Base-by-base conservation (phyloP, 2,329 filamentous ascomycete genomes). In the Sarocladium oryzae region DNA sequence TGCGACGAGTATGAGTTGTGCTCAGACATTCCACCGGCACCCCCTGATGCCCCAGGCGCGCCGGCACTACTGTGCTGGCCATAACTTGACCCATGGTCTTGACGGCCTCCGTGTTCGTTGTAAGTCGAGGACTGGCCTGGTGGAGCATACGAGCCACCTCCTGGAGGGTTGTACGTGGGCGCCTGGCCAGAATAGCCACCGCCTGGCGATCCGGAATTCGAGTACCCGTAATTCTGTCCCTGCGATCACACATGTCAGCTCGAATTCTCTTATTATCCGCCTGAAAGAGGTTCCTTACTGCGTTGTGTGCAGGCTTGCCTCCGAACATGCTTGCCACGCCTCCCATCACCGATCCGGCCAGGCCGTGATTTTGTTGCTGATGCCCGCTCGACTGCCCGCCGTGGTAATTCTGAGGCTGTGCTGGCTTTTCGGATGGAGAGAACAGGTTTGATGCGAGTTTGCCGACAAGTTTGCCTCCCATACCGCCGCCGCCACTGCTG, bases 161-260 rank as follows among this genome's bases (percentile, higher is more conserved):
- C 61, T 10, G 65, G 61, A 9, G 69, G 67, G 16, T 70, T 63
- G 54, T 71, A 70, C 4, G 66, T 69, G 11, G 85, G 85, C 35
- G 83, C 80, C 52, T 78, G 73, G 51, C 82, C 84, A 54, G 71
- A 76, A 63, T 87, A 88, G 33, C 74, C 72, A 32, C 7, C 43
- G 40, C 78, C 76, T 55, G 74, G 64, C 38, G 76, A 70, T 38
- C 75, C 76, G 3, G 72, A 64, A 58, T 78, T 78, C 20, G 79
- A 81, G 64, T 86, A 86, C 28, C 82, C 84, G 61, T 79, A 88
- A 60, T 76, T 79, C 56, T 81, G 75, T 54, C 70, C 69, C 71
- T 78, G 56, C 24, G 23, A 21, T 21, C 15, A 36, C 54, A 51
- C 13, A 37, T 21, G 40, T 53, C 46, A 53, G 52, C 24, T 23